Evolutionary conservation across 1,284 basidiomycete genomes (phyloP).

Genomic region (Cutaneotrichosporon sp.): DNA sequence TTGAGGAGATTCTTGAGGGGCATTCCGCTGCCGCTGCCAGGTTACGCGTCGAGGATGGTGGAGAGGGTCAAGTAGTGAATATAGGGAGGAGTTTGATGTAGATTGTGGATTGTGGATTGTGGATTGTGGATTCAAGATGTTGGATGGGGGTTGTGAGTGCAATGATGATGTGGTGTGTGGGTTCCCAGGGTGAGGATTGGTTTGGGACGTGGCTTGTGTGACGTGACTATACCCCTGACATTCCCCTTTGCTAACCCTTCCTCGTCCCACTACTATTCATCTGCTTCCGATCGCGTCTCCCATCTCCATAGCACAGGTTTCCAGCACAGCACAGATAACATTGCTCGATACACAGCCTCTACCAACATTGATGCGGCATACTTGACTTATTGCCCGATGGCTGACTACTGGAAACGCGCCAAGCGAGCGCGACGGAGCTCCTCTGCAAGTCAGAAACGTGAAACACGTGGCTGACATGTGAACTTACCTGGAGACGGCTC

Average conservation of each 20-base stretch:
- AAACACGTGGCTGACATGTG: slow-evolving; percentile 6
- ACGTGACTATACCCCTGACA: not conserved
- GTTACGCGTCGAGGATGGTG: not conserved
- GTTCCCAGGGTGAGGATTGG: not conserved
- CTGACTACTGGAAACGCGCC: slow-evolving; percentile 61
- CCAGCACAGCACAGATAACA: not conserved
- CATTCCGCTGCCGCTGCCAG: slow-evolving; percentile 29
- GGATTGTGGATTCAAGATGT: not conserved
- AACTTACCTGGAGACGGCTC: slow-evolving; percentile 47
- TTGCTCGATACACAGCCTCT: not conserved
- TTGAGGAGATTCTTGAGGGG: slow-evolving; percentile 48
- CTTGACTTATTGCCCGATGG: not conserved
- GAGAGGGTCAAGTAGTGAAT: not conserved
- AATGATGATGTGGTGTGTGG: not conserved
- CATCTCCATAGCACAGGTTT: not conserved
- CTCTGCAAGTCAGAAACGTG: slow-evolving; percentile 60
- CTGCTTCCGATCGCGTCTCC: not conserved
- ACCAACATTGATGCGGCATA: not conserved
- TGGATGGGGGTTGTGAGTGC: not conserved
- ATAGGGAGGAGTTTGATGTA: not conserved
- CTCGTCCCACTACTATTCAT: not conserved
- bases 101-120: not conserved
- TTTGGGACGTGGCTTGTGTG: not conserved
- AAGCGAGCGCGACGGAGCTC: slow-evolving; percentile 73
- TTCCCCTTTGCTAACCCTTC: not conserved